phyloP scores from a whole-genome alignment of 1,284 basidiomycete genomes.

The Ganoderma resinaceum region DNA sequence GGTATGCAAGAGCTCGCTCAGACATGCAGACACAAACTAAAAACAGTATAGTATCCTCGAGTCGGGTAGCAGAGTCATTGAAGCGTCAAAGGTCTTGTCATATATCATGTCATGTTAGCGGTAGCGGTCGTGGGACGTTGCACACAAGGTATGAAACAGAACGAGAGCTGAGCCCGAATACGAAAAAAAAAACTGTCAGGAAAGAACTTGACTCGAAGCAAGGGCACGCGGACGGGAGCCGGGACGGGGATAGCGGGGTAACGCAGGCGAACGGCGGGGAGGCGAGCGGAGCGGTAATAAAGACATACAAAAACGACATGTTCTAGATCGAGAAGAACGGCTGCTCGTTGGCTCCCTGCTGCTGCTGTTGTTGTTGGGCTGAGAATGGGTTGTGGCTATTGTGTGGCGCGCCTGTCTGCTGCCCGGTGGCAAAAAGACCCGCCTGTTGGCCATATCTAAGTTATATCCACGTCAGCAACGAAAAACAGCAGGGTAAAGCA shows the following conservation, averaged over 20 bases:
- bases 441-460: constrained; percentile 73
- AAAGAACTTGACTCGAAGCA: not conserved
- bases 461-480: not conserved
- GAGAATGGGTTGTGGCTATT: constrained; percentile 79
- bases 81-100: constrained; percentile 1
- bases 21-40: constrained; percentile 8
- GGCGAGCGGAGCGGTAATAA: not conserved
- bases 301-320: not conserved
- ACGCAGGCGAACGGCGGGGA: not conserved
- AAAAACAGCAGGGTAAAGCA: not conserved
- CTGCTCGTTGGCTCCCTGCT: constrained; percentile 62
- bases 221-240: constrained; percentile 26
- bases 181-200: not conserved
- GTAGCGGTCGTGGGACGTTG: not conserved
- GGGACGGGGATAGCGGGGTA: not conserved
- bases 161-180: not conserved
- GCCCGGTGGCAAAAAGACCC: constrained; percentile 56
- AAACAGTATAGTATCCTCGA: constrained; percentile 12
- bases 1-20: not conserved
- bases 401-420: constrained; percentile 60
- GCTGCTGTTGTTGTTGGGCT: constrained; percentile 60
- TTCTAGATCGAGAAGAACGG: constrained; percentile 84
- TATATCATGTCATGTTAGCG: not conserved
- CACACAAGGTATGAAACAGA: constrained; percentile 7
- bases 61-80: not conserved